Conservation (phyloP, 1,284 basidiomycete species). For the Fomitiporia mediterranea region DNA sequence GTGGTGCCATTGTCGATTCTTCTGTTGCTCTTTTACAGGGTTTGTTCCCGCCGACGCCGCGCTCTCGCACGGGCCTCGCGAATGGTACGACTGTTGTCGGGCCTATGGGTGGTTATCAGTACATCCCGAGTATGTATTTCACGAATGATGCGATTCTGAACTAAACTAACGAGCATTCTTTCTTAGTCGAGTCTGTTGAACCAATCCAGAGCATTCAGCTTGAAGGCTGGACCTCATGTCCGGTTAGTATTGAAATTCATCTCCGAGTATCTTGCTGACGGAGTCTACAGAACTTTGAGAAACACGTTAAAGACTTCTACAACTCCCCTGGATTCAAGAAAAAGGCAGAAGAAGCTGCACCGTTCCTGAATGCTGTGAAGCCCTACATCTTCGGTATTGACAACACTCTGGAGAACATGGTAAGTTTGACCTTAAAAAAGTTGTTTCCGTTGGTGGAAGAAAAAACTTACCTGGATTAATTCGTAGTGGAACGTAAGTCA, state of each 20-base stretch:
- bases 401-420: constrained; percentile 40
- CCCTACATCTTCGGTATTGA: constrained; percentile 40
- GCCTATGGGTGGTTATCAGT: constrained; percentile 82
- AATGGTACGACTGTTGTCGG: constrained; percentile 71
- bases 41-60: constrained; percentile 67
- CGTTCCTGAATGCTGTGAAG: constrained; percentile 39
- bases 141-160: not conserved
- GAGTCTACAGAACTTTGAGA: constrained; percentile 29
- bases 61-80: constrained; percentile 66
- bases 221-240: constrained; percentile 82
- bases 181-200: constrained; percentile 74
- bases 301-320: constrained; percentile 30
- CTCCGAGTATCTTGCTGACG: not conserved
- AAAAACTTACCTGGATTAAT: not conserved
- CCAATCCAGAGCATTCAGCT: constrained; percentile 78
- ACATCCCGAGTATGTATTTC: constrained; percentile 54
- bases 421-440: constrained; percentile 17
- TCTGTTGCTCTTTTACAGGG: constrained; percentile 75
- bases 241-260: constrained; percentile 38
- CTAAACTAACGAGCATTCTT: not conserved
- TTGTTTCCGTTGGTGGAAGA: not conserved
- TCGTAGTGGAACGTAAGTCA: constrained; percentile 35
- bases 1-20: constrained; percentile 79
- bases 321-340: constrained; percentile 34
- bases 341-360: constrained; percentile 30